These are phyloP conservation scores for Mycena vitilis DNA, from an alignment of 768 basidiomycete species.

Conservation along the genomic window DNA sequence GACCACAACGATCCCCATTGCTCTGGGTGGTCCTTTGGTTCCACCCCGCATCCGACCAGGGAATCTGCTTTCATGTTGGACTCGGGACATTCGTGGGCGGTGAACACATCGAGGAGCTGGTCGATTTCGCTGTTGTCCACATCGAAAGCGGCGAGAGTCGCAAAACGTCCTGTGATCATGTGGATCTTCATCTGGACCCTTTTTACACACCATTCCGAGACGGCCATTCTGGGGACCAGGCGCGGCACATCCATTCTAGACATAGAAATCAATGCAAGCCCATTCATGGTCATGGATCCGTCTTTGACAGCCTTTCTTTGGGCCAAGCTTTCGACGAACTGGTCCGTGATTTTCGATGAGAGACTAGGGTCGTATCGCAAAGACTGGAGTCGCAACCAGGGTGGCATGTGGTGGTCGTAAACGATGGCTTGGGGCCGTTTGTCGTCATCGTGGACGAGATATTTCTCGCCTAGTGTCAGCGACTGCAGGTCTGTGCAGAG, in stretches of 20 bases:
- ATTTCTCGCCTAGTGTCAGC: not conserved
- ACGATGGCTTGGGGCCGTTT: constrained; percentile 1
- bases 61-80: constrained; percentile 9
- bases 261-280: not conserved
- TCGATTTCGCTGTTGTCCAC: constrained; percentile 1
- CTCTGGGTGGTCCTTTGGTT: not conserved
- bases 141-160: constrained; percentile 24
- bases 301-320: not conserved
- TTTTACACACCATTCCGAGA: constrained; percentile 1
- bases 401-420: constrained; percentile 29
- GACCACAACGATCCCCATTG: constrained; percentile 11
- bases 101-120: not conserved
- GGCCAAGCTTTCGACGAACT: not conserved
- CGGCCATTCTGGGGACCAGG: not conserved
- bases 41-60: constrained; percentile 6
- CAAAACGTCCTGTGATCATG: constrained; percentile 5
- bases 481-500: not conserved
- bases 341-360: not conserved
- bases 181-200: not conserved
- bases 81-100: not conserved
- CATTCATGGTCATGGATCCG: not conserved
- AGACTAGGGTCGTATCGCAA: not conserved
- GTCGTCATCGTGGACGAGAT: not conserved
- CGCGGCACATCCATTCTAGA: too few relatives aligned
- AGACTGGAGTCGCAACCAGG: not conserved